Evolutionary conservation across 768 basidiomycete genomes (phyloP).

Genomic region (Xerocomellus amylosporus): DNA sequence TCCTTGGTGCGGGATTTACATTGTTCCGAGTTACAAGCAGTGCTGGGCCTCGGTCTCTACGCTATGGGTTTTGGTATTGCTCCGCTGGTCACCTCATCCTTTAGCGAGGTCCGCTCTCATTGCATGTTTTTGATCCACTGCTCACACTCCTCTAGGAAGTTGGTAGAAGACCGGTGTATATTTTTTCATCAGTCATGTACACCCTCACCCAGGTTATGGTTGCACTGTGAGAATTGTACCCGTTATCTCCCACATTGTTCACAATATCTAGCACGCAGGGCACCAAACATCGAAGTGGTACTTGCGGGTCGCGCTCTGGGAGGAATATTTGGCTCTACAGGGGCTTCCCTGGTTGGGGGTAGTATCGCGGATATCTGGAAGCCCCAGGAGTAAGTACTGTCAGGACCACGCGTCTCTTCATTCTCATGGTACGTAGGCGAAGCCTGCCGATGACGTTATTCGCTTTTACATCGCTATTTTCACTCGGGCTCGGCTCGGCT

Average conservation of each 20-base stretch:
- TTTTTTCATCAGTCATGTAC: conserved; percentile 50
- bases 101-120: conserved; percentile 47
- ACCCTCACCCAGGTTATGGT: conserved; percentile 47
- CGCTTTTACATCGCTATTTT: conserved; percentile 52
- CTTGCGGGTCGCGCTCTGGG: conserved; percentile 57
- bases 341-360: conserved; percentile 65
- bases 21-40: conserved; percentile 43
- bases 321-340: conserved; percentile 63
- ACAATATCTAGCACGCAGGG: conserved; percentile 18
- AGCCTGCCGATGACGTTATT: conserved; percentile 76
- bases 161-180: conserved; percentile 59
- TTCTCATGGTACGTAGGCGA: conserved; percentile 43
- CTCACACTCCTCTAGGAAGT: conserved; percentile 45
- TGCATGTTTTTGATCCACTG: neutral
- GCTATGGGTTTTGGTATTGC: conserved; percentile 58
- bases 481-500: conserved; percentile 61
- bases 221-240: conserved; percentile 24
- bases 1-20: conserved; percentile 50
- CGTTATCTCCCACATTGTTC: neutral
- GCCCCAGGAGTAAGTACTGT: conserved; percentile 48
- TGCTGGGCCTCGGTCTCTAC: conserved; percentile 50
- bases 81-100: conserved; percentile 61
- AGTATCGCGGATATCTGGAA: conserved; percentile 70
- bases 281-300: conserved; percentile 51
- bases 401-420: neutral